Percentiles rank a stretch among this genome's conserved stretches.
These are phyloP conservation scores for Rosellinia necatrix DNA, from an alignment of 2,329 filamentous ascomycete species.

Conservation along the genomic window DNA sequence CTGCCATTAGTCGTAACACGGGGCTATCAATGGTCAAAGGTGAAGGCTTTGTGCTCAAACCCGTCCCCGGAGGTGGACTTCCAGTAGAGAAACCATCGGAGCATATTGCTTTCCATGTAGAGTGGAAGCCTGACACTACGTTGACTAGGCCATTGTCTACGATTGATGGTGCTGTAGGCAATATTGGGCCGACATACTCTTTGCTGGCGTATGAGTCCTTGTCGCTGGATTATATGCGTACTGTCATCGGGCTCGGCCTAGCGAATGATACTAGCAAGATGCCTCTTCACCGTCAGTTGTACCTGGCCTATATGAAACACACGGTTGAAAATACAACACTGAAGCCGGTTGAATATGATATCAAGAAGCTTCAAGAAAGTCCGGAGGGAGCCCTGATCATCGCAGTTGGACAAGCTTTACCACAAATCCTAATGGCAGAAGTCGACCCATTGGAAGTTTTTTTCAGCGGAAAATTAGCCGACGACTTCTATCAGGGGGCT, in stretches of 20 bases:
- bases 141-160: conserved; percentile 3
- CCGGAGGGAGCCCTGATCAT: conserved; percentile 28
- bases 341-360: conserved; percentile 17
- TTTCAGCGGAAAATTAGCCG: conserved; percentile 26
- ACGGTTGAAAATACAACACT: conserved; percentile 14
- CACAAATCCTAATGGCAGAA: conserved; percentile 28
- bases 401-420: conserved; percentile 29
- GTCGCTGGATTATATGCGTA: conserved; percentile 24
- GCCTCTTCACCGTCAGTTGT: conserved; percentile 20
- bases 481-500: conserved; percentile 28
- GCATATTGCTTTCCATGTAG: conserved; percentile 25
- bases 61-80: conserved; percentile 11
- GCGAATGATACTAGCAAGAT: conserved; percentile 7
- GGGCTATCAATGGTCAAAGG: conserved; percentile 15
- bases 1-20: conserved; percentile 18
- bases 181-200: conserved; percentile 14
- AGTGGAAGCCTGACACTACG: conserved; percentile 24
- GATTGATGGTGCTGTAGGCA: conserved; percentile 13
- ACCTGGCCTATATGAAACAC: conserved; percentile 23
- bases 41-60: conserved; percentile 20
- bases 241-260: conserved; percentile 9
- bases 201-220: conserved; percentile 22
- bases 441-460: conserved; percentile 30
- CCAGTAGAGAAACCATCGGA: conserved; percentile 5
- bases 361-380: conserved; percentile 22